phyloP scores from a whole-genome alignment of 495 filamentous ascomycete genomes.

The Penicillium taxi region DNA sequence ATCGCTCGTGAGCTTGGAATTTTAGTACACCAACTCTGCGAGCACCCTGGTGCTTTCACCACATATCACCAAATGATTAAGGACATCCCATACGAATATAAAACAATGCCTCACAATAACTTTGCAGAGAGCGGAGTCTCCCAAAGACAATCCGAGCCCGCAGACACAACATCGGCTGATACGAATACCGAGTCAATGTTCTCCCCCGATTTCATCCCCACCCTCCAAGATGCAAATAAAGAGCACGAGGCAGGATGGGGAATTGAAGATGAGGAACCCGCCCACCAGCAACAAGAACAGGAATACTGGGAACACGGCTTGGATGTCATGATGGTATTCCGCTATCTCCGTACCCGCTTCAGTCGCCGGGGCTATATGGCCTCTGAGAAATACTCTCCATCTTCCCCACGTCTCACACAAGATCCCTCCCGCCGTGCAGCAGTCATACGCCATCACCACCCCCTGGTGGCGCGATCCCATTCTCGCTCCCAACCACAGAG shows the following conservation, averaged over 20 bases:
- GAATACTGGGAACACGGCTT: conserved; percentile 88
- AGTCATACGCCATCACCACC: conserved; percentile 76
- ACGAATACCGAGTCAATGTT: conserved; percentile 20
- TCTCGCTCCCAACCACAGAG: conserved; percentile 40
- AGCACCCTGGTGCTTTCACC: conserved; percentile 73
- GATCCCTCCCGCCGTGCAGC: conserved; percentile 71
- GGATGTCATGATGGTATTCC: conserved; percentile 81
- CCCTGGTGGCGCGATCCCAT: conserved; percentile 57
- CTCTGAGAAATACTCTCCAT: conserved; percentile 25
- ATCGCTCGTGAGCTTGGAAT: conserved; percentile 81
- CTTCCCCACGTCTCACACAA: conserved; percentile 40
- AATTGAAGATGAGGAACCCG: conserved; percentile 53
- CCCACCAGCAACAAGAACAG: conserved; percentile 36
- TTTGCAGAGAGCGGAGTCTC: conserved; percentile 20
- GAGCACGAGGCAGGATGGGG: conserved; percentile 58
- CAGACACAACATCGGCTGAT: conserved; percentile 14
- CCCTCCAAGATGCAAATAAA: conserved; percentile 29
- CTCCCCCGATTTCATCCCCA: conserved; percentile 41
- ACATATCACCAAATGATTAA: conserved; percentile 51
- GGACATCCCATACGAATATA: conserved; percentile 41
- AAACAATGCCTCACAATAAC: conserved; percentile 41
- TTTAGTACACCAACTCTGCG: conserved; percentile 72
- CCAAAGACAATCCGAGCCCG: conserved; percentile 10
- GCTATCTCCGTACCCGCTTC: conserved; percentile 73
- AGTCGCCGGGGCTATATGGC: conserved; percentile 33